A percentile compares a stretch with the other conserved stretches of the same genome.
These are phyloP conservation scores for Suillus subaureus DNA, from an alignment of 768 basidiomycete genomes.

Conservation along the genomic window DNA sequence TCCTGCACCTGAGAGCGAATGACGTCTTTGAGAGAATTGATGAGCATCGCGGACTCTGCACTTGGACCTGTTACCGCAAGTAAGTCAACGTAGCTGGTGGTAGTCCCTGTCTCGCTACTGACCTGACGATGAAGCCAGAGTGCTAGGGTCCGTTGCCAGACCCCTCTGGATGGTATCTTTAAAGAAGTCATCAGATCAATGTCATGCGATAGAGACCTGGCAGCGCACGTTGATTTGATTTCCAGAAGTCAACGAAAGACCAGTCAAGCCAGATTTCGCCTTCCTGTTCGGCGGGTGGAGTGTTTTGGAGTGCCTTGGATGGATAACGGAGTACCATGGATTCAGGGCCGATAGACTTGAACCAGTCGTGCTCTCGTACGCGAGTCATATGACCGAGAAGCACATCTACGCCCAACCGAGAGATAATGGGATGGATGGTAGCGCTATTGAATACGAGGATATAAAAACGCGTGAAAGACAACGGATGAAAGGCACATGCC, in stretches of 20 bases:
- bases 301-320: conserved; percentile 7
- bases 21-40: conserved; percentile 81
- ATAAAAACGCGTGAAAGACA: background rate
- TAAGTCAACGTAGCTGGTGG: background rate
- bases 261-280: conserved; percentile 98
- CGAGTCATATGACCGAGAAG: conserved; percentile 85
- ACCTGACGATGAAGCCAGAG: conserved; percentile 63
- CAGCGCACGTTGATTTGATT: conserved; percentile 86
- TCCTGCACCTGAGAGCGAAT: conserved; percentile 83
- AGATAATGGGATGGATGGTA: conserved; percentile 88
- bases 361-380: conserved; percentile 89
- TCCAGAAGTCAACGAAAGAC: conserved; percentile 98
- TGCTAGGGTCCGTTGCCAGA: conserved; percentile 68
- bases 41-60: conserved; percentile 78
- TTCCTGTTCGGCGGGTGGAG: conserved; percentile 49
- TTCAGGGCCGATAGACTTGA: conserved; percentile 89
- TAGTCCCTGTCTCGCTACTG: conserved; percentile 20
- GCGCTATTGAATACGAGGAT: conserved; percentile 44
- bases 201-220: background rate
- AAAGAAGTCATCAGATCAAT: conserved; percentile 1
- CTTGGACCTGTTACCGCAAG: conserved; percentile 51
- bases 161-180: conserved; percentile 78
- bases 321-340: conserved; percentile 67
- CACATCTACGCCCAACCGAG: conserved; percentile 87
- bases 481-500: conserved; percentile 48